Conservation (phyloP, 1,139 yeast species). For the Groenewaldozyma auringiensis region DNA sequence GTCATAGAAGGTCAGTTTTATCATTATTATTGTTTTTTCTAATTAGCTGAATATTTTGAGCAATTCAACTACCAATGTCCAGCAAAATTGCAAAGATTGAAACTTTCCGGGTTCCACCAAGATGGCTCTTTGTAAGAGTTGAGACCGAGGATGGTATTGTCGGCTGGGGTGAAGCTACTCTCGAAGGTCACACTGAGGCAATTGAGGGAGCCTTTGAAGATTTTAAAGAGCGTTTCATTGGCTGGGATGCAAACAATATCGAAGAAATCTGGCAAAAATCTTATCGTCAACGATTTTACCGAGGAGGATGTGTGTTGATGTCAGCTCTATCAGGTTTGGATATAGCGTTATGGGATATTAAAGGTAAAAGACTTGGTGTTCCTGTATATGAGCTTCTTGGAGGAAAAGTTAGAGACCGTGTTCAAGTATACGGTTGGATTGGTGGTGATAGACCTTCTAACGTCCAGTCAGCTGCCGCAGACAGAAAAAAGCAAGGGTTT, state of each 20-base stretch:
- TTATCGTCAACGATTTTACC: slow-evolving; percentile 28
- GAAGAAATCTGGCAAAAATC: slow-evolving; percentile 29
- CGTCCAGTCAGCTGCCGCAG: slow-evolving; percentile 24
- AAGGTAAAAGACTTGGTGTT: slow-evolving; percentile 29
- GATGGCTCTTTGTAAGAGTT: slow-evolving; percentile 28
- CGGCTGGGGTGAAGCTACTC: slow-evolving; percentile 29
- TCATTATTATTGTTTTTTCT: no score
- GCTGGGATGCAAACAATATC: slow-evolving; percentile 28
- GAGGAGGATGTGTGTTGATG: slow-evolving; percentile 30
- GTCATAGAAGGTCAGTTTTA: no score
- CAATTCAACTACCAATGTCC: background rate
- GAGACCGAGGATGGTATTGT: slow-evolving; percentile 26
- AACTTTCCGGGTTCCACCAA: slow-evolving; percentile 27
- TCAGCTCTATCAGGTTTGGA: slow-evolving; percentile 30
- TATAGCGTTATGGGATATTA: slow-evolving; percentile 31
- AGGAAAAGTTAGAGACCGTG: slow-evolving; percentile 27
- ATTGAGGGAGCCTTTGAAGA: slow-evolving; percentile 29
- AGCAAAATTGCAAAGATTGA: slow-evolving; percentile 24
- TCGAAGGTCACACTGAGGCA: slow-evolving; percentile 29
- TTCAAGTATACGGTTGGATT: slow-evolving; percentile 30
- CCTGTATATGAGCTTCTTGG: slow-evolving; percentile 28
- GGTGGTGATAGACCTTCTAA: slow-evolving; percentile 30
- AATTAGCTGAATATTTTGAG: no score
- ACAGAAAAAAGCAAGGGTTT: slow-evolving; percentile 27
- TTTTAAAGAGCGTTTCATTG: slow-evolving; percentile 26